phyloP scores from a whole-genome alignment of 108 stramenopile species.

The Phaeodactylum tricornutum region DNA sequence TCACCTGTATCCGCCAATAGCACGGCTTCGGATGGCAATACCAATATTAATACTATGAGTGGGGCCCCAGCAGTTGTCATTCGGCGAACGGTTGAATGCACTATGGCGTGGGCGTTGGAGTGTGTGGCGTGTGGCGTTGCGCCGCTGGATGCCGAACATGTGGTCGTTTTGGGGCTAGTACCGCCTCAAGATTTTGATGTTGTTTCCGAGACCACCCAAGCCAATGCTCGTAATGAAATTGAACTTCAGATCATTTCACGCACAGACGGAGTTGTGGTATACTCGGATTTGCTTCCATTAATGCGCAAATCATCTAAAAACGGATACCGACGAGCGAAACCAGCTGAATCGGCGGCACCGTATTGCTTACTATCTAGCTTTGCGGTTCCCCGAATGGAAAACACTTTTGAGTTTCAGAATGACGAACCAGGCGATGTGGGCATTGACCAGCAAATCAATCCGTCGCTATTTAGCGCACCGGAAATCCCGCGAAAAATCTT shows the following conservation, averaged over 20 bases:
- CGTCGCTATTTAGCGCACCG: background rate
- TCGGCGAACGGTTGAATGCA: constrained; percentile 42
- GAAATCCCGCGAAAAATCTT: no score
- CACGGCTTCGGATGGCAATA: background rate
- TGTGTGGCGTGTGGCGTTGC: constrained; percentile 68
- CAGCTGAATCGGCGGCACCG: constrained; percentile 18
- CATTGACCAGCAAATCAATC: background rate
- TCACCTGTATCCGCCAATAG: background rate
- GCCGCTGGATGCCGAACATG: constrained; percentile 60
- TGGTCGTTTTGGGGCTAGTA: constrained; percentile 62
- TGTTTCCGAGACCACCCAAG: background rate
- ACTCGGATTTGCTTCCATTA: constrained; percentile 34
- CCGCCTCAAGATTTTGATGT: constrained; percentile 1
- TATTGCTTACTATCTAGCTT: constrained; percentile 50
- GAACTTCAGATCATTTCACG: constrained; percentile 72
- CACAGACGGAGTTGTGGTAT: constrained; percentile 30
- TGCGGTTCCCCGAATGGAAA: constrained; percentile 62
- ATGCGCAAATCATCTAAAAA: constrained; percentile 5
- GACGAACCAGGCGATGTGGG: constrained; percentile 9
- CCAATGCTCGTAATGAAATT: constrained; percentile 24
- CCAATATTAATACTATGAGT: no score
- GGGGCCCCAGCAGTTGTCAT: background rate
- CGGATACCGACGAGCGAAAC: background rate
- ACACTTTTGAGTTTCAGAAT: constrained; percentile 40
- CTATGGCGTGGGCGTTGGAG: constrained; percentile 85